A percentile compares a stretch with the other conserved stretches of the same genome.
Conservation (phyloP, 192 early-diverging fungal genomes). For the Linnemannia elongata region DNA sequence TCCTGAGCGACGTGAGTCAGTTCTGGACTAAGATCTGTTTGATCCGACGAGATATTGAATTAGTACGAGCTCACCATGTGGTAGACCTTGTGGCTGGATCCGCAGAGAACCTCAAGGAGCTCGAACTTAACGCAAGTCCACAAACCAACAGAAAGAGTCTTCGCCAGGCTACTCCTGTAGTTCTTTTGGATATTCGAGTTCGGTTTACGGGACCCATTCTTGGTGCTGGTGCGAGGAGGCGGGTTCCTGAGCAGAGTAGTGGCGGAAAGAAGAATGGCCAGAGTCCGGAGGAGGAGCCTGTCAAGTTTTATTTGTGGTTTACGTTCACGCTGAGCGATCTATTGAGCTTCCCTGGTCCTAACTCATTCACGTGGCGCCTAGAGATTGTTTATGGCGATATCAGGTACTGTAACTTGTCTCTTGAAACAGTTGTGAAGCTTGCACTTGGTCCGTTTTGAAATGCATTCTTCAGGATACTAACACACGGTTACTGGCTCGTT, state of each 20-base stretch:
- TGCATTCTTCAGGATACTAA: neutral
- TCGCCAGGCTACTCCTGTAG: slow-evolving; percentile 25
- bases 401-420: slow-evolving; percentile 14
- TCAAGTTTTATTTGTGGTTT: slow-evolving; percentile 57
- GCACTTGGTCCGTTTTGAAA: neutral
- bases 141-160: neutral
- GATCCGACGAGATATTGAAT: slow-evolving; percentile 36
- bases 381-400: slow-evolving; percentile 49
- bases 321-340: slow-evolving; percentile 50
- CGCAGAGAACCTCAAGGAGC: slow-evolving; percentile 48
- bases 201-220: slow-evolving; percentile 35
- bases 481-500: neutral
- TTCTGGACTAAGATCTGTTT: slow-evolving; percentile 33
- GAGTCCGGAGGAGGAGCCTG: slow-evolving; percentile 23
- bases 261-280: neutral
- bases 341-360: slow-evolving; percentile 33
- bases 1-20: slow-evolving; percentile 40
- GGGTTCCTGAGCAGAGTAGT: neutral
- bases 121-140: slow-evolving; percentile 10
- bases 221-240: slow-evolving; percentile 17
- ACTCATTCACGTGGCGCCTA: slow-evolving; percentile 50
- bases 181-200: slow-evolving; percentile 51
- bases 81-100: slow-evolving; percentile 53
- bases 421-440: neutral
- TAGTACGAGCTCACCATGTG: slow-evolving; percentile 41